Evolutionary conservation across 1,284 basidiomycete species (phyloP).

Genomic region (Ceraceosorus guamensis): DNA sequence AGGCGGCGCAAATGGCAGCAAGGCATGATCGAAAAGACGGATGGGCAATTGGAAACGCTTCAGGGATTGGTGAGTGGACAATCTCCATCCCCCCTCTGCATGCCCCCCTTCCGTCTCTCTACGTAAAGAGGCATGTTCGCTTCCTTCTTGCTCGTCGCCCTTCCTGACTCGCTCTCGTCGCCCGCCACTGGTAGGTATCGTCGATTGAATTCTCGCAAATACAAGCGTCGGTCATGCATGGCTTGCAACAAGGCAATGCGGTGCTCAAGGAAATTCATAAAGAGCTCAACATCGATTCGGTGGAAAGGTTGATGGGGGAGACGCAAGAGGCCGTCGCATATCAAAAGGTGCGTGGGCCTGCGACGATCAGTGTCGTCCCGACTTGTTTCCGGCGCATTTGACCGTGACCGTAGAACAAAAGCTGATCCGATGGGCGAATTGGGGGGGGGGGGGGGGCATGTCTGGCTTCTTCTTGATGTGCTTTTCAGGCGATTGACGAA

Average conservation of each 20-base stretch:
- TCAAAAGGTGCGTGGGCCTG: constrained; percentile 59
- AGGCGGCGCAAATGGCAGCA: constrained; percentile 86
- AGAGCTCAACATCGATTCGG: constrained; percentile 82
- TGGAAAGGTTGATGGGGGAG: constrained; percentile 87
- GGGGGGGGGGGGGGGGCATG: neutral
- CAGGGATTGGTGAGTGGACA: constrained; percentile 76
- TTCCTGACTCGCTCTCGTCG: too few relatives aligned
- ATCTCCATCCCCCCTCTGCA: too few relatives aligned
- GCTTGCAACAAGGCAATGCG: constrained; percentile 83
- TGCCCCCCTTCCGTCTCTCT: too few relatives aligned
- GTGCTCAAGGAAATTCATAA: constrained; percentile 88
- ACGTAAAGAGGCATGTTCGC: too few relatives aligned
- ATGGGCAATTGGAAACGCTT: constrained; percentile 75
- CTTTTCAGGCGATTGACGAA: constrained; percentile 74
- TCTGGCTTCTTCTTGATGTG: constrained; percentile 1
- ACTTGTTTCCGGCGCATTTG: constrained; percentile 1
- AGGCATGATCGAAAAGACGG: constrained; percentile 72
- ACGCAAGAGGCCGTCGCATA: constrained; percentile 86
- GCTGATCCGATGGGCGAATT: neutral
- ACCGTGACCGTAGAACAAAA: neutral
- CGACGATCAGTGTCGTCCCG: neutral
- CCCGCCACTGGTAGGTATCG: constrained; percentile 60
- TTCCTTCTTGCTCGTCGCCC: too few relatives aligned
- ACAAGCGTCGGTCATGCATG: constrained; percentile 84
- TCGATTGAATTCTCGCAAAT: constrained; percentile 94